phyloP scores from a whole-genome alignment of 2,329 filamentous ascomycete genomes.

The Bipolaris gigantea region DNA sequence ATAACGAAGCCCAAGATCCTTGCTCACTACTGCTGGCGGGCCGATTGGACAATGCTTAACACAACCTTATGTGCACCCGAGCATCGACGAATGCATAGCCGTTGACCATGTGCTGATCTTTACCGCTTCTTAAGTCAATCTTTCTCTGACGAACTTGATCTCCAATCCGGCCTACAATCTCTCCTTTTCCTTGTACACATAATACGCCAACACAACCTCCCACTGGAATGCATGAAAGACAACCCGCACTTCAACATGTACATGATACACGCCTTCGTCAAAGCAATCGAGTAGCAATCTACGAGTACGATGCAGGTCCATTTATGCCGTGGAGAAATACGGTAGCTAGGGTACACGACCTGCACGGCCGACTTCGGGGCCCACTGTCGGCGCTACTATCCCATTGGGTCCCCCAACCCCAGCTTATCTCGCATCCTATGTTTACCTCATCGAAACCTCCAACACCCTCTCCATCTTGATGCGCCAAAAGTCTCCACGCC shows the following conservation, averaged over 20 bases:
- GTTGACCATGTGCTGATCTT: neutral
- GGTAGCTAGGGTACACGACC: neutral
- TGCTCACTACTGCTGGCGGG: neutral
- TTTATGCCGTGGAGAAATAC: conserved; percentile 15
- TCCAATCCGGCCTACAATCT: neutral
- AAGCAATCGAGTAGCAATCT: conserved; percentile 18
- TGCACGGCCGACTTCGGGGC: conserved; percentile 9
- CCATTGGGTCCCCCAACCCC: conserved; percentile 16
- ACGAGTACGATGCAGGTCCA: conserved; percentile 6
- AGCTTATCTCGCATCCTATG: conserved; percentile 26
- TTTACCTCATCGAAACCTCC: conserved; percentile 31
- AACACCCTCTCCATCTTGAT: conserved; percentile 14
- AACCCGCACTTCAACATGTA: neutral
- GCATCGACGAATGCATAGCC: neutral
- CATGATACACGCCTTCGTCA: conserved; percentile 9
- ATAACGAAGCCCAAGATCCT: neutral
- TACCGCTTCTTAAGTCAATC: neutral
- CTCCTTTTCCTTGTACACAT: neutral
- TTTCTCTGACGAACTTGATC: neutral
- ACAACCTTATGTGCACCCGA: neutral
- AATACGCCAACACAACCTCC: too few species aligned
- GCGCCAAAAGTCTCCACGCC: conserved; percentile 18
- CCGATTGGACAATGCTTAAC: neutral
- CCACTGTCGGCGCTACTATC: neutral
- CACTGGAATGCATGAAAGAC: neutral